Evolutionary conservation across 2,329 filamentous ascomycete genomes (phyloP), one percentile per base, ranked within the genome.

Genomic region (Colletotrichum aenigma): DNA sequence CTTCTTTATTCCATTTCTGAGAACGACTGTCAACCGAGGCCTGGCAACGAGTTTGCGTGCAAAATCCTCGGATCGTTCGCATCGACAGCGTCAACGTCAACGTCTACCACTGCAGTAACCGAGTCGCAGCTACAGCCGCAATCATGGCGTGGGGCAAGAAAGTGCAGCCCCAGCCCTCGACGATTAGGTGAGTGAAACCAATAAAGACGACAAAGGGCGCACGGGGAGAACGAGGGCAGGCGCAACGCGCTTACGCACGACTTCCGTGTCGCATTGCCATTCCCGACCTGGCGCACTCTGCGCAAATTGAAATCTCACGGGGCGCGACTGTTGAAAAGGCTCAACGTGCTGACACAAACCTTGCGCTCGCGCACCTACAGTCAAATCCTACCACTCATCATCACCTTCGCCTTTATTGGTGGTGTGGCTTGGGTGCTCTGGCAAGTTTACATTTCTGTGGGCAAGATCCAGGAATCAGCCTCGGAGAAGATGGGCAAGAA

Each of bases 401-500:
- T 95, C 80, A 88, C 93, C 76, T 87, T 95, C 81, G 73, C 88
- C 76, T 80, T 94, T 67, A 82, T 94, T 32, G 88, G 84, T 77
- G 89, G 86, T 70, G 82, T 89, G 61, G 93, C 88, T 72, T 95
- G 91, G 85, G 87, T 96, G 74, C 90, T 91, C 76, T 95, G 95
- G 84, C 92, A 94, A 76, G 89, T 96, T 82, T 96, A 94, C 85
- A 84, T 94, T 70, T 92, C 92, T 84, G 88, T 91, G 71, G 88
- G 88, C 84, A 89, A 94, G 83, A 92, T 96, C 79, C 89, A 91
- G 76, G 87, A 91, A 75, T 88, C 90, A 74, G 93, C 94, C 62
- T 90, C 89, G 65, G 88, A 93, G 84, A 91, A 91, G 81, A 94
- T 96, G 91, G 92, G 93, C 83, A 91, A 91, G 86, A 94, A 94